phyloP scores from a whole-genome alignment of 495 filamentous ascomycete genomes.

The Podospora pseudoanserina region DNA sequence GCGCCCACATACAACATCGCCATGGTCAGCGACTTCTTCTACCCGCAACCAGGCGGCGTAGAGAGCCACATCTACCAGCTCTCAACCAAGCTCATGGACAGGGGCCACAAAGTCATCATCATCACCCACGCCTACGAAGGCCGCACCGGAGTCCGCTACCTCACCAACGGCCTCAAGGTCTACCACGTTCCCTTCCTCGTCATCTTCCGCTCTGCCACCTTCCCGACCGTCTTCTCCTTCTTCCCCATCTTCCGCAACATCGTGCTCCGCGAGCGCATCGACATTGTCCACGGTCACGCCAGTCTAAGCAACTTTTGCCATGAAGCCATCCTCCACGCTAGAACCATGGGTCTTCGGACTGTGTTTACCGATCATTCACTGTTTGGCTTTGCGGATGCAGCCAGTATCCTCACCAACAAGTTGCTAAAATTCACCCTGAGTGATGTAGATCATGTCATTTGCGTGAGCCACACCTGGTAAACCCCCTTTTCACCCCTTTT shows the following conservation, averaged over 20 bases:
- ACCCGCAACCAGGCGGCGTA: constrained; percentile 90
- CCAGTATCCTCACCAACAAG: constrained; percentile 94
- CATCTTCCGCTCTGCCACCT: constrained; percentile 90
- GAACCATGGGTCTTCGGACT: constrained; percentile 93
- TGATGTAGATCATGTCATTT: constrained; percentile 97
- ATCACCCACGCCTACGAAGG: constrained; percentile 96
- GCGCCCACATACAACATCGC: constrained; percentile 59
- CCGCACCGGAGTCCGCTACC: constrained; percentile 88
- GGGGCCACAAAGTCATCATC: constrained; percentile 96
- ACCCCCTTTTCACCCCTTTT: not conserved
- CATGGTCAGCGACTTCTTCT: constrained; percentile 99
- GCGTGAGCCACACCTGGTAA: constrained; percentile 95
- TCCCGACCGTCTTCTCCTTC: constrained; percentile 97
- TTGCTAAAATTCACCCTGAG: constrained; percentile 92
- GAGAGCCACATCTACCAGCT: constrained; percentile 99
- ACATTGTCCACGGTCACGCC: constrained; percentile 95
- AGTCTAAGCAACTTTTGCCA: constrained; percentile 89
- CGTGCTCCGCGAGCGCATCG: constrained; percentile 84
- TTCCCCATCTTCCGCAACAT: constrained; percentile 97
- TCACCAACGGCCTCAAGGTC: constrained; percentile 97
- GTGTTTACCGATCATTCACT: constrained; percentile 98
- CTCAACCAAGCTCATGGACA: constrained; percentile 90
- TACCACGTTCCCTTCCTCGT: constrained; percentile 96
- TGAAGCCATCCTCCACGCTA: constrained; percentile 89
- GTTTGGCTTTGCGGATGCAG: constrained; percentile 95